These are phyloP conservation scores for Xylariaceae sp. DNA, from an alignment of 2,329 filamentous ascomycete genomes.

Conservation along the genomic window DNA sequence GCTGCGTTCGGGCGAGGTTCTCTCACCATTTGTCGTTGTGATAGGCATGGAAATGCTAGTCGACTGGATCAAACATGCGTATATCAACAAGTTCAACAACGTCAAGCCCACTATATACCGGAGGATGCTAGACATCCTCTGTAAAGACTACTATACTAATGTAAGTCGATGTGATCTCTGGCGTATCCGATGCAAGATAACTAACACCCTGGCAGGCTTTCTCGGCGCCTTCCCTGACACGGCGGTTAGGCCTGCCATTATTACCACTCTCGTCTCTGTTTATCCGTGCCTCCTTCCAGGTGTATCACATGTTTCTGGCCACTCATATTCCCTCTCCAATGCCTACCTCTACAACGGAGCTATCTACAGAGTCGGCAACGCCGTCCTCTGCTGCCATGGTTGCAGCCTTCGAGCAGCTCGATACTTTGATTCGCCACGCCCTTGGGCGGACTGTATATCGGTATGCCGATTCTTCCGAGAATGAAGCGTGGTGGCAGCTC, in stretches of 20 bases:
- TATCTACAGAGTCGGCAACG: conserved; percentile 57
- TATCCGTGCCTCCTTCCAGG: conserved; percentile 89
- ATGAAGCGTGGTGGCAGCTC: conserved; percentile 48
- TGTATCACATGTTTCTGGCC: conserved; percentile 96
- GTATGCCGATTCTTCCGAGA: conserved; percentile 38
- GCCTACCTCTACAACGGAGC: conserved; percentile 58
- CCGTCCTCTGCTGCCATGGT: conserved; percentile 68
- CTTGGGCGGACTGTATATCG: conserved; percentile 69
- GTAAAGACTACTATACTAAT: conserved; percentile 97
- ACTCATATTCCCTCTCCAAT: conserved; percentile 75
- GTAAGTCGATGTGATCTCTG: too few relatives aligned
- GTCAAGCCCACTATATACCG: conserved; percentile 86
- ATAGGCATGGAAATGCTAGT: conserved; percentile 95
- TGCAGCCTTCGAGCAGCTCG: conserved; percentile 73
- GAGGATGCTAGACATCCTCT: conserved; percentile 85
- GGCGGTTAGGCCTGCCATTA: conserved; percentile 82
- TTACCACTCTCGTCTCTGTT: conserved; percentile 92
- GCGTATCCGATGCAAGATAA: too few relatives aligned
- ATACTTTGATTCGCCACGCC: conserved; percentile 70
- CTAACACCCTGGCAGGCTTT: conserved; percentile 63
- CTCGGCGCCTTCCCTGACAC: conserved; percentile 80
- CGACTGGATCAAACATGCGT: conserved; percentile 94
- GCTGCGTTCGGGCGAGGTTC: conserved; percentile 71
- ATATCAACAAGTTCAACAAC: conserved; percentile 98
- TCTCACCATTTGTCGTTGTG: conserved; percentile 90